Conservation (phyloP, 495 filamentous ascomycete genomes). For the Podospora fimiseda region DNA sequence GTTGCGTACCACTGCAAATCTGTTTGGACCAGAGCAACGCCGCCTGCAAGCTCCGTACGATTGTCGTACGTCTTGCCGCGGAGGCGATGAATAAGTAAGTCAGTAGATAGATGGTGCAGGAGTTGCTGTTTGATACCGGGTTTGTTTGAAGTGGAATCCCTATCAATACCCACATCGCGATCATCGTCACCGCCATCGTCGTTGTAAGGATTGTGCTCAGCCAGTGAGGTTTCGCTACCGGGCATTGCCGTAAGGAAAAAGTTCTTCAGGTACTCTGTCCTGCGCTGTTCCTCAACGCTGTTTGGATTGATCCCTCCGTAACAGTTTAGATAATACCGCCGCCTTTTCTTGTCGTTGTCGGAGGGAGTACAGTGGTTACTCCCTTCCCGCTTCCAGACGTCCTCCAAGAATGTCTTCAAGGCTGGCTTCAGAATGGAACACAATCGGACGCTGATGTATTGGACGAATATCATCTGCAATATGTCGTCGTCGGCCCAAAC, state of each 20-base stretch:
- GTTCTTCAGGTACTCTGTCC: conserved; percentile 17
- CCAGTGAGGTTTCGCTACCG: conserved; percentile 34
- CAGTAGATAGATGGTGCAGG: conserved; percentile 53
- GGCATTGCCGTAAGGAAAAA: conserved; percentile 46
- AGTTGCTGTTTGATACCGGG: conserved; percentile 51
- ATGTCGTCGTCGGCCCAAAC: conserved; percentile 66
- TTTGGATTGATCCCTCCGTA: neutral
- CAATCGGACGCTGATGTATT: conserved; percentile 57
- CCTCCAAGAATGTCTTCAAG: conserved; percentile 28
- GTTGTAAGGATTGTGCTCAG: conserved; percentile 23
- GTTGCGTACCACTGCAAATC: conserved; percentile 59
- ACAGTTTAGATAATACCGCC: conserved; percentile 20
- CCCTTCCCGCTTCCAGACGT: conserved; percentile 18
- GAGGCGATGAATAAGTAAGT: conserved; percentile 50
- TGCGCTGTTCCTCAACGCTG: conserved; percentile 17
- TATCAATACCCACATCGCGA: neutral
- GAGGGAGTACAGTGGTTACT: conserved; percentile 11
- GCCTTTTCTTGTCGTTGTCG: conserved; percentile 10
- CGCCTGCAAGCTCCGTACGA: conserved; percentile 28
- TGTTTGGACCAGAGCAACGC: conserved; percentile 57
- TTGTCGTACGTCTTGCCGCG: conserved; percentile 21
- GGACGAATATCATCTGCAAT: conserved; percentile 57
- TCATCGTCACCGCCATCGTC: neutral
- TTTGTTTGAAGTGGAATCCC: conserved; percentile 13
- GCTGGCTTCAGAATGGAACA: conserved; percentile 44